Evolutionary conservation across 106 monocot species (phyloP).

Genomic region (Narthecium ossifragum): DNA sequence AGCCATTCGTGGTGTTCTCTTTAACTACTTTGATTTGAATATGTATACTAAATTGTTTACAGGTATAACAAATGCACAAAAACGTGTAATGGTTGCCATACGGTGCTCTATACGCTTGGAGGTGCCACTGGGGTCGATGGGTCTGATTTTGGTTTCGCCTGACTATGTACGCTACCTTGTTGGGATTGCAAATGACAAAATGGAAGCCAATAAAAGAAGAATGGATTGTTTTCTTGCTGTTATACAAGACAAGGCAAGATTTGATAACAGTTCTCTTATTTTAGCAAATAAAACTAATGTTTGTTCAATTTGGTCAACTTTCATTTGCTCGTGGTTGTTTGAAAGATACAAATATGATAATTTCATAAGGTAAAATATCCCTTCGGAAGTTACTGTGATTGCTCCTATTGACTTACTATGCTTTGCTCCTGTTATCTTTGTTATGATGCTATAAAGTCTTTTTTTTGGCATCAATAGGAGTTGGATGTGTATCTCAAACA

Average conservation of each 20-base stretch:
- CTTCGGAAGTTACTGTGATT: not conserved
- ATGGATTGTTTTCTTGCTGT: constrained; percentile 48
- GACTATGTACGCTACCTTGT: constrained; percentile 72
- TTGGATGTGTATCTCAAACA: too few species aligned
- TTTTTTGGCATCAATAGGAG: too few species aligned
- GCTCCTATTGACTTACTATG: too few species aligned
- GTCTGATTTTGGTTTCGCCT: constrained; percentile 52
- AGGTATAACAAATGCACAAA: constrained; percentile 76
- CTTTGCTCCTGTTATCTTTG: too few species aligned
- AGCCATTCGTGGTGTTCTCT: not conserved
- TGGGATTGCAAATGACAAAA: constrained; percentile 81
- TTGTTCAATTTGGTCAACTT: not conserved
- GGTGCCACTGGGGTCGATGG: constrained; percentile 65
- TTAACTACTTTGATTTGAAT: not conserved
- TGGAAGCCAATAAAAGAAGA: constrained; percentile 79
- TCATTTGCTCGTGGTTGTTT: not conserved
- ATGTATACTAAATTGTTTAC: not conserved
- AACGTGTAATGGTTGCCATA: constrained; percentile 76
- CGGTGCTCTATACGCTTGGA: constrained; percentile 91
- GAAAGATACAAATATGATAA: not conserved
- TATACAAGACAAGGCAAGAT: constrained; percentile 37
- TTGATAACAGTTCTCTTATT: not conserved
- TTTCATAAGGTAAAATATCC: not conserved
- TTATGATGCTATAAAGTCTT: too few species aligned
- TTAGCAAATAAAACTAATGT: not conserved